Evolutionary conservation across 768 basidiomycete species (phyloP).

Genomic region (Termitomyces sp.): DNA sequence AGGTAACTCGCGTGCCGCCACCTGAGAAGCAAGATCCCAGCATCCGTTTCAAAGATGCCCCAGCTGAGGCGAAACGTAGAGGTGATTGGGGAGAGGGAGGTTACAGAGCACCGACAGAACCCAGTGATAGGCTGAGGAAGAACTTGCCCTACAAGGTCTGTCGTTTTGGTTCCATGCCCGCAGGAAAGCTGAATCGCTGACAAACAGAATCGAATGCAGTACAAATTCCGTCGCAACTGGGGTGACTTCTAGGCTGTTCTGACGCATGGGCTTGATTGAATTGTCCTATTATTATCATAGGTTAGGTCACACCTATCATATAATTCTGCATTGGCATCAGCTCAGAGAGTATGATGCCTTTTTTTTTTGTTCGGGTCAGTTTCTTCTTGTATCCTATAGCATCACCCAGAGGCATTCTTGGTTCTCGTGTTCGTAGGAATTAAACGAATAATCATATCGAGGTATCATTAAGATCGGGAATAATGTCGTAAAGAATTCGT

Average conservation of each 20-base stretch:
- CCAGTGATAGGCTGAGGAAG: conserved; percentile 77
- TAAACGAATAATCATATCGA: conserved; percentile 3
- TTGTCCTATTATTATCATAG: conserved; percentile 5
- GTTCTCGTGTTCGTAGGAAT: neutral
- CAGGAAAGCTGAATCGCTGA: conserved; percentile 39
- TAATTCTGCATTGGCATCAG: neutral
- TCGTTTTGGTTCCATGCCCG: conserved; percentile 6
- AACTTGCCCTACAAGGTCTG: conserved; percentile 88
- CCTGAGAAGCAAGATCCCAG: conserved; percentile 71
- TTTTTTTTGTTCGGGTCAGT: neutral
- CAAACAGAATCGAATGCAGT: conserved; percentile 66
- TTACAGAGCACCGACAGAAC: conserved; percentile 69
- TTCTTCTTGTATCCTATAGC: conserved; percentile 4
- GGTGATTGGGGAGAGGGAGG: conserved; percentile 75
- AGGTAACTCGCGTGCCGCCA: conserved; percentile 56
- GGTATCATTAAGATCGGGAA: conserved; percentile 18
- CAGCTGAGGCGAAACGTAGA: conserved; percentile 48
- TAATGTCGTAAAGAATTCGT: conserved; percentile 9
- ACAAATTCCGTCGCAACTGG: conserved; percentile 88
- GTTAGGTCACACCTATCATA: neutral
- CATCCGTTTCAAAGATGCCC: conserved; percentile 56
- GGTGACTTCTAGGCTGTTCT: conserved; percentile 65
- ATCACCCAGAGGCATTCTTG: conserved; percentile 2
- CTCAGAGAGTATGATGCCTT: conserved; percentile 1
- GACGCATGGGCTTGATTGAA: neutral